Conservation (phyloP, 1,284 basidiomycete genomes). For the Ceratobasidium sp. region DNA sequence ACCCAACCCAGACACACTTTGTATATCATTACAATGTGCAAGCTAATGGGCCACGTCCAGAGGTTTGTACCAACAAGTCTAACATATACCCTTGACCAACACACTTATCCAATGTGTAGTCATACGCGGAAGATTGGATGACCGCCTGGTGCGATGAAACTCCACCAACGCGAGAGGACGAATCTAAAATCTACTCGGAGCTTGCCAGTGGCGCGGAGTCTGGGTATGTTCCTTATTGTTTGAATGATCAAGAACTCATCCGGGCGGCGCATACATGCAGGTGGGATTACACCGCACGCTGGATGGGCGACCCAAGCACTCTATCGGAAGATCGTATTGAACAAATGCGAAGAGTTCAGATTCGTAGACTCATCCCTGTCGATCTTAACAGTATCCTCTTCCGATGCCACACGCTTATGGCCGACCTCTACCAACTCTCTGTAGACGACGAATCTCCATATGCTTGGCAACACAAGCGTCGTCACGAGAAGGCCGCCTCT, state of each 20-base stretch:
- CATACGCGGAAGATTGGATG: conserved; percentile 71
- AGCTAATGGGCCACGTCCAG: conserved; percentile 88
- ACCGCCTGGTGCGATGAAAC: conserved; percentile 68
- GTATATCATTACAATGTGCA: conserved; percentile 78
- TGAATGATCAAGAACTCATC: background rate
- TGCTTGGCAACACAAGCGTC: conserved; percentile 25
- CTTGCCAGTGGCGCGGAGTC: conserved; percentile 88
- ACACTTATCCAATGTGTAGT: background rate
- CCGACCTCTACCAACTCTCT: conserved; percentile 67
- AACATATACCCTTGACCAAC: background rate
- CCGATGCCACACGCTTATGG: conserved; percentile 69
- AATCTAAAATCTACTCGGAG: conserved; percentile 75
- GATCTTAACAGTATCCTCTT: conserved; percentile 88
- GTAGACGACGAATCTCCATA: conserved; percentile 55
- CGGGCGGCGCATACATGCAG: background rate
- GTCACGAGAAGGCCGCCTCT: conserved; percentile 61
- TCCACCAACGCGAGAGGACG: conserved; percentile 56
- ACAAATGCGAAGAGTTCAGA: conserved; percentile 26
- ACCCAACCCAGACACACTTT: conserved; percentile 65
- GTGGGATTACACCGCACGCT: conserved; percentile 34
- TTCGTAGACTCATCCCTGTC: conserved; percentile 75
- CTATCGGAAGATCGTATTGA: conserved; percentile 3
- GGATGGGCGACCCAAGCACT: conserved; percentile 20
- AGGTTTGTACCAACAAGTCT: conserved; percentile 59
- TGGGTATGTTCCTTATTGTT: conserved; percentile 55